These are phyloP conservation scores for Ogataea trehaloabstinens DNA, from an alignment of 805 yeast species.

Conservation along the genomic window DNA sequence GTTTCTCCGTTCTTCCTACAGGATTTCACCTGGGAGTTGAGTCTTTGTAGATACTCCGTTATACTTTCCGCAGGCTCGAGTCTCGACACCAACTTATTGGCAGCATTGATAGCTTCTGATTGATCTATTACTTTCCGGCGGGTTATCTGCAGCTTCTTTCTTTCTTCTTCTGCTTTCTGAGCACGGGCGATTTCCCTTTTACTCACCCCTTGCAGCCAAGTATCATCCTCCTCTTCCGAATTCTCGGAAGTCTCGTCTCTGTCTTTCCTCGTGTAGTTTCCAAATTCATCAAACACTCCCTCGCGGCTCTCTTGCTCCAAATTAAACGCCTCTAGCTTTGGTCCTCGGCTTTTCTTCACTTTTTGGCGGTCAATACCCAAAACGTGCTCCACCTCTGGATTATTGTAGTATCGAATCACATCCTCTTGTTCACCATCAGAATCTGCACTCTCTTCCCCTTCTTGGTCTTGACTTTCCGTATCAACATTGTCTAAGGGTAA, in stretches of 20 bases:
- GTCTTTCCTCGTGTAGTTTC: constrained; percentile 47
- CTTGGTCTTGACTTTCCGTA: too few species aligned
- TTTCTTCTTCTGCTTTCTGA: constrained; percentile 19
- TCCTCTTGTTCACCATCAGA: neutral
- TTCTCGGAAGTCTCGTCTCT: constrained; percentile 28
- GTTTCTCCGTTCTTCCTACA: constrained; percentile 16
- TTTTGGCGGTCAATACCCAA: constrained; percentile 11
- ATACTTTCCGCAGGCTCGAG: constrained; percentile 62
- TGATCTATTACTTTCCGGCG: constrained; percentile 7
- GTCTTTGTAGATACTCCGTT: constrained; percentile 50
- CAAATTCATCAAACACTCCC: constrained; percentile 60
- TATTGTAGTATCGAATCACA: constrained; percentile 26
- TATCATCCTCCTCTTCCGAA: constrained; percentile 30
- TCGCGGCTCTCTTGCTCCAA: constrained; percentile 53
- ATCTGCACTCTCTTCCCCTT: constrained; percentile 4
- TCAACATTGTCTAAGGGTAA: too few species aligned
- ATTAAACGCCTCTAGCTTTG: constrained; percentile 63
- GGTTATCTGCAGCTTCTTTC: constrained; percentile 25
- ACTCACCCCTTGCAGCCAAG: constrained; percentile 23
- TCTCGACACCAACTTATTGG: constrained; percentile 36
- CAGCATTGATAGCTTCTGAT: constrained; percentile 18
- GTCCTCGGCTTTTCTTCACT: constrained; percentile 18
- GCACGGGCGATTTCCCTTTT: constrained; percentile 26
- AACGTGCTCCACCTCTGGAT: constrained; percentile 26
- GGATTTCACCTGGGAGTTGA: constrained; percentile 26